Evolutionary conservation across 2,329 filamentous ascomycete species (phyloP), one percentile per base, ranked within the genome.

Genomic region (Amesomyces nigricolor): DNA sequence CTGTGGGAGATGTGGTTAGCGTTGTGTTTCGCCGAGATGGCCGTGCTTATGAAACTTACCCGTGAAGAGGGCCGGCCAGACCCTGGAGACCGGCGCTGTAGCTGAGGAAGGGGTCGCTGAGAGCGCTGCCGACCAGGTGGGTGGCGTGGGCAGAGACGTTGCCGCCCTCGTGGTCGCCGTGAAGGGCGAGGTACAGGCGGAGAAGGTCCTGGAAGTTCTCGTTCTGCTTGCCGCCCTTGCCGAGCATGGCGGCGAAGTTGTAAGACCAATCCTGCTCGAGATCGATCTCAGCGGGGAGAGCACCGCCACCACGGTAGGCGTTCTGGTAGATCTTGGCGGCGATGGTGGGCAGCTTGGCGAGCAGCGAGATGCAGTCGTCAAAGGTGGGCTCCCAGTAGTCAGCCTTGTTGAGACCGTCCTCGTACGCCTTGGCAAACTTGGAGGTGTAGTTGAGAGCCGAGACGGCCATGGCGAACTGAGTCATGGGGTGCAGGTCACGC

Each of bases 381-480:
- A 95, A 97, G 44, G 90, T 95, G 13, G 92, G 90, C 76, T 97
- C 94, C 94, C 94, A 99, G 82, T 97, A 97, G 65, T 96, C 90
- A 51, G 90, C 89, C 80, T 97, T 99, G 80, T 86, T 88, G 62
- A 97, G 75, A 37, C 94, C 94, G 64, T 87, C 76, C 72, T 91
- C 92, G 72, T 99, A 99, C 17, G 88, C 88, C 74, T 91, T 91
- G 61, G 92, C 94, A 65, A 99, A 99, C 68, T 87, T 84, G 66
- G 90, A 96, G 64, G 91, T 91, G 72, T 96, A 89, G 76, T 95
- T 96, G 59, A 99, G 81, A n/a, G 94, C 89, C 16, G 91, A 92
- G 51, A 97, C 94, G 45, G 91, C 91, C 65, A 95, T 94, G 63
- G 92, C 87, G 65, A 99, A 92, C 72, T 97, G 92, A 10, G 94